A percentile compares a stretch with the other conserved stretches of the same genome.
phyloP scores from a whole-genome alignment of 495 filamentous ascomycete species.

The Trichoderma asperelloides region DNA sequence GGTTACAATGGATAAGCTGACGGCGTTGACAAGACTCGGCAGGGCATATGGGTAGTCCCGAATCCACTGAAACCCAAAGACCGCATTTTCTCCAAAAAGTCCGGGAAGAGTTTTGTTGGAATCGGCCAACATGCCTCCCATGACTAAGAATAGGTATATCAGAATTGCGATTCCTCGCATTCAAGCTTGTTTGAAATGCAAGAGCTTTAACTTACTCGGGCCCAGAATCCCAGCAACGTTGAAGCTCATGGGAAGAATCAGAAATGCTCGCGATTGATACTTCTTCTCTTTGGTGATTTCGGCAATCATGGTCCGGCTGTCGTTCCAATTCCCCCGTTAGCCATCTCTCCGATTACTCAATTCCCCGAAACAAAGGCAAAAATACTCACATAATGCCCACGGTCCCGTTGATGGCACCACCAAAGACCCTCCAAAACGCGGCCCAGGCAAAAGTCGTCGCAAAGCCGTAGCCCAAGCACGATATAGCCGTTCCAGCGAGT shows the following conservation, averaged over 20 bases:
- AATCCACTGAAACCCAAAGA: constrained; percentile 35
- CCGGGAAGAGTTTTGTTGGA: constrained; percentile 54
- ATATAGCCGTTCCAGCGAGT: constrained; percentile 51
- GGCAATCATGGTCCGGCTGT: constrained; percentile 67
- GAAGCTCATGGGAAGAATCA: constrained; percentile 74
- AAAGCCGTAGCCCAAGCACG: constrained; percentile 11
- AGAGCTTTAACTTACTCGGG: constrained; percentile 24
- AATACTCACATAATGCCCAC: constrained; percentile 11
- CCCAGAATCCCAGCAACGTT: constrained; percentile 70
- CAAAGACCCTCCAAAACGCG: constrained; percentile 6
- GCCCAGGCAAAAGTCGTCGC: constrained; percentile 2
- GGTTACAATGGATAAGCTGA: constrained; percentile 44
- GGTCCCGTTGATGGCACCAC: constrained; percentile 10
- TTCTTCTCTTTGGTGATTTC: constrained; percentile 56
- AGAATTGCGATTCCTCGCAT: background rate
- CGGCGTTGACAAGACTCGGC: constrained; percentile 56
- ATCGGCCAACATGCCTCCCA: constrained; percentile 66
- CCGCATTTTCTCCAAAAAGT: constrained; percentile 49
- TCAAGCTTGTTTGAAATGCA: background rate
- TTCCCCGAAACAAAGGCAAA: background rate
- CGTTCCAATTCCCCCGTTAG: background rate
- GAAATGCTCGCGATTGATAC: constrained; percentile 66
- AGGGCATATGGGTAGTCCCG: constrained; percentile 55
- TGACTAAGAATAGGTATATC: background rate
- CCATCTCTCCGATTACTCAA: background rate